Conservation (phyloP, 2,329 filamentous ascomycete species). For the Dactylellina parvicollis region DNA sequence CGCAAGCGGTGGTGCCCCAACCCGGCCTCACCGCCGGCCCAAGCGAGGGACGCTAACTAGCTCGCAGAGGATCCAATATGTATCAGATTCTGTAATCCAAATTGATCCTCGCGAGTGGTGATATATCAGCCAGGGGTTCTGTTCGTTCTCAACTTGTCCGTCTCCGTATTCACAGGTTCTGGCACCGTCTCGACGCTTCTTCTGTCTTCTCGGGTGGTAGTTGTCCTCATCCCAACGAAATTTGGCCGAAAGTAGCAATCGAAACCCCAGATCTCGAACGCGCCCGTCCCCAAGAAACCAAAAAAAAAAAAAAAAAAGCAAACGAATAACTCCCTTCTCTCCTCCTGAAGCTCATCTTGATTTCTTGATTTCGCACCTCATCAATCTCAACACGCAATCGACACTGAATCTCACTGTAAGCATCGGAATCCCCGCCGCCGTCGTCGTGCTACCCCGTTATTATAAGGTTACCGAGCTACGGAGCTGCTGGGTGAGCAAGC, state of each 20-base stretch:
- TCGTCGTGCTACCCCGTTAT: slow-evolving; percentile 29
- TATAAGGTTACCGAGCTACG: slow-evolving; percentile 8
- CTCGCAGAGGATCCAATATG: too few species aligned
- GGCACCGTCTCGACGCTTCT: not conserved
- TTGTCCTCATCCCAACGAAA: slow-evolving; percentile 45
- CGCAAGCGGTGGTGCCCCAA: too few species aligned
- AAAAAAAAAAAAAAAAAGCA: not conserved
- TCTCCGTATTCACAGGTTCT: not conserved
- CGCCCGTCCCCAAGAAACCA: not conserved
- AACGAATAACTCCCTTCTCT: not conserved
- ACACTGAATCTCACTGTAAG: slow-evolving; percentile 13
- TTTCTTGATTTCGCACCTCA: not conserved
- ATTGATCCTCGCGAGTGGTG: not conserved
- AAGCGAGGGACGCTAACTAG: too few species aligned
- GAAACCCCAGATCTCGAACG: slow-evolving; percentile 6
- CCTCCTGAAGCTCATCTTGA: not conserved
- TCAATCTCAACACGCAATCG: too few species aligned
- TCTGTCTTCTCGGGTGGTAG: not conserved
- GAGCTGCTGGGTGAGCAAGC: slow-evolving; percentile 2
- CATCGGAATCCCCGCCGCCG: not conserved
- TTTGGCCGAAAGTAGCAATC: slow-evolving; percentile 44
- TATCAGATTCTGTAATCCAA: too few species aligned
- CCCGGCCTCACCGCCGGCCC: too few species aligned
- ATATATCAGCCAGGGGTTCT: not conserved
- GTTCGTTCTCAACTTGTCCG: not conserved